Conservation (phyloP, 331 rosid species). For the Stylosanthes scabra region DNA sequence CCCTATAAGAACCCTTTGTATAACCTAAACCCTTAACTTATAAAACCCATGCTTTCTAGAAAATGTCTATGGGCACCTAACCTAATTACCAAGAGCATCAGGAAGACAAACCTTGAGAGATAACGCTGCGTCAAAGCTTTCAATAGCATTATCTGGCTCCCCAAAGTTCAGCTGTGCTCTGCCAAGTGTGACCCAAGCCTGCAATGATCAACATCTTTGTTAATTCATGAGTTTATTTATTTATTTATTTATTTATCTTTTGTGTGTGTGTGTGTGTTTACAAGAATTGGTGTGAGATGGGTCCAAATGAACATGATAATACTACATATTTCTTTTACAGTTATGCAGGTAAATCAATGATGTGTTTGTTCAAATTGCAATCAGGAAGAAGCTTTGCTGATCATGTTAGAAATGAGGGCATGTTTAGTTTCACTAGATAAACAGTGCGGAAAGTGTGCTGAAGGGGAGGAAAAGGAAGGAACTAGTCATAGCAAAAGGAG, state of each 20-base stretch:
- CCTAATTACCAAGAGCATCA: slow-evolving; percentile 23
- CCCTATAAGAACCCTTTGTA: no score
- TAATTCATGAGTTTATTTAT: no score
- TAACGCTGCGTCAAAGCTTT: slow-evolving; percentile 86
- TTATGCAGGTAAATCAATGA: background rate
- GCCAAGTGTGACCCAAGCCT: slow-evolving; percentile 97
- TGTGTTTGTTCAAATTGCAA: slow-evolving; percentile 15
- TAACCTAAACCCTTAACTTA: background rate
- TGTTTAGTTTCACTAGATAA: no score
- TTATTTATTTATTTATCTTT: no score
- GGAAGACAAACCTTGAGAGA: slow-evolving; percentile 72
- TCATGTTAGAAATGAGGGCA: background rate
- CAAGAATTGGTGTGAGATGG: background rate
- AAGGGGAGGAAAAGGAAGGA: no score
- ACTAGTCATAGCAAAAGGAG: no score
- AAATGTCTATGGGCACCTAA: slow-evolving; percentile 4
- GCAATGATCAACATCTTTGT: no score
- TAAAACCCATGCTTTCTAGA: slow-evolving; percentile 12
- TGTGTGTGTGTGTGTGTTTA: no score
- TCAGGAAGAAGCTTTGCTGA: background rate
- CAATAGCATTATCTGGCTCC: slow-evolving; percentile 84
- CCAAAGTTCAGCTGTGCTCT: slow-evolving; percentile 95
- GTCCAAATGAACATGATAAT: background rate
- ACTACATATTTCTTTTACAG: background rate
- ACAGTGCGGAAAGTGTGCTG: no score